Percentiles rank a stretch among this genome's conserved stretches.
These are phyloP conservation scores for Polymyxa betae DNA, from an alignment of 208 protist species.

Conservation along the genomic window DNA sequence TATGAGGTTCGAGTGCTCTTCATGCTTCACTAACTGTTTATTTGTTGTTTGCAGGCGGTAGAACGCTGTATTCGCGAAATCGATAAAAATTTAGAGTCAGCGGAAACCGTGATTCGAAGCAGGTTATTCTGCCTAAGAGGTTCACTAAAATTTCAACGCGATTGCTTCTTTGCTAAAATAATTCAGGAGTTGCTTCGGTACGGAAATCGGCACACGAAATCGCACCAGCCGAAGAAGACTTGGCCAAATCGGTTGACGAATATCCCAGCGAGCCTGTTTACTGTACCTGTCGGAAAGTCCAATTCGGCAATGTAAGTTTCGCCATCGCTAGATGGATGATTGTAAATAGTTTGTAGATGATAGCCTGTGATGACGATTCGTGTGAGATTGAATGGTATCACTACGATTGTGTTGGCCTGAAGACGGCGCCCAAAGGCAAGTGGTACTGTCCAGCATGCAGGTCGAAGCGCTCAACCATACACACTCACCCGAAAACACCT, in stretches of 20 bases:
- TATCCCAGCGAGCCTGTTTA: slow-evolving; percentile 42
- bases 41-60: not conserved
- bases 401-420: slow-evolving; percentile 58
- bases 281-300: slow-evolving; percentile 11
- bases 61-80: slow-evolving; percentile 34
- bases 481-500: too few species aligned
- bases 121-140: not conserved
- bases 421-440: slow-evolving; percentile 53
- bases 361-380: slow-evolving; percentile 36
- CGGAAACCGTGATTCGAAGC: not conserved
- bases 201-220: not conserved
- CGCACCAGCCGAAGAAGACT: not conserved
- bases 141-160: not conserved
- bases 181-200: not conserved
- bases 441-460: slow-evolving; percentile 56
- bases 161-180: not conserved
- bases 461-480: not conserved
- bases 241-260: not conserved
- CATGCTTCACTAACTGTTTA: not conserved
- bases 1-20: not conserved
- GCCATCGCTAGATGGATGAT: not conserved
- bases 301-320: slow-evolving; percentile 47
- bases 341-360: slow-evolving; percentile 34
- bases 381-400: slow-evolving; percentile 61
- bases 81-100: slow-evolving; percentile 15